phyloP scores from a whole-genome alignment of 2,329 filamentous ascomycete species.

The Claviceps lovelessii region DNA sequence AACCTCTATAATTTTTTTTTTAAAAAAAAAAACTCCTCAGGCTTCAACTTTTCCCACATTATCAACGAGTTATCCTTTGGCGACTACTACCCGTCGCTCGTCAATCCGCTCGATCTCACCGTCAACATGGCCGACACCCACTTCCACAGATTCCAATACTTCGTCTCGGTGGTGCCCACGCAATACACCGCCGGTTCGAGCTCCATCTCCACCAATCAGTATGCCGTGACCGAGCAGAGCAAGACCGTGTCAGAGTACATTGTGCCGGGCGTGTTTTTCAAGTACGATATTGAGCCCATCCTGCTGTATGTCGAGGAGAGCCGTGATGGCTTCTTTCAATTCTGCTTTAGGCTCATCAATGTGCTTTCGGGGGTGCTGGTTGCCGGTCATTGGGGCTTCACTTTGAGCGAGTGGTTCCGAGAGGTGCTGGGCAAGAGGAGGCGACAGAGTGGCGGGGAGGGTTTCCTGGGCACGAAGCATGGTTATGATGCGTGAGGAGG shows the following conservation, averaged over 20 bases:
- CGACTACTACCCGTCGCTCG: constrained; percentile 84
- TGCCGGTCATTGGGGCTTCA: constrained; percentile 85
- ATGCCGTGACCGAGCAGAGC: constrained; percentile 86
- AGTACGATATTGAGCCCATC: constrained; percentile 97
- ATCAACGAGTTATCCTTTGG: constrained; percentile 94
- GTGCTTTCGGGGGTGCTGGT: constrained; percentile 83
- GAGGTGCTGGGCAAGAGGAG: constrained; percentile 39
- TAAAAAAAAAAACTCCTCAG: constrained; percentile 29
- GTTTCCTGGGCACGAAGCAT: constrained; percentile 35
- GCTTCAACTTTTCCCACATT: constrained; percentile 96
- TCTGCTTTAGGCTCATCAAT: constrained; percentile 76
- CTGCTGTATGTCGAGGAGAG: constrained; percentile 73
- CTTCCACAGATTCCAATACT: constrained; percentile 98
- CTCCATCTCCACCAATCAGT: constrained; percentile 86
- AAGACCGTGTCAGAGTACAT: constrained; percentile 51
- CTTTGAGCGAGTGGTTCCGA: constrained; percentile 60
- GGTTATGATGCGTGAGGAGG: constrained; percentile 14
- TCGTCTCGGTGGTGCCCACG: constrained; percentile 86
- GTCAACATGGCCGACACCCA: constrained; percentile 58
- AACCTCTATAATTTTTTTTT: too few species aligned
- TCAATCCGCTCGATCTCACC: constrained; percentile 89
- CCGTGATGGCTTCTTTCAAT: constrained; percentile 56
- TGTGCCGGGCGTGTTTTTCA: constrained; percentile 90
- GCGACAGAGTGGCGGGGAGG: constrained; percentile 30
- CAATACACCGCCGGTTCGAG: constrained; percentile 61